Evolutionary conservation across 352 stramenopile genomes (phyloP).

Genomic region (Pythium volutum): DNA sequence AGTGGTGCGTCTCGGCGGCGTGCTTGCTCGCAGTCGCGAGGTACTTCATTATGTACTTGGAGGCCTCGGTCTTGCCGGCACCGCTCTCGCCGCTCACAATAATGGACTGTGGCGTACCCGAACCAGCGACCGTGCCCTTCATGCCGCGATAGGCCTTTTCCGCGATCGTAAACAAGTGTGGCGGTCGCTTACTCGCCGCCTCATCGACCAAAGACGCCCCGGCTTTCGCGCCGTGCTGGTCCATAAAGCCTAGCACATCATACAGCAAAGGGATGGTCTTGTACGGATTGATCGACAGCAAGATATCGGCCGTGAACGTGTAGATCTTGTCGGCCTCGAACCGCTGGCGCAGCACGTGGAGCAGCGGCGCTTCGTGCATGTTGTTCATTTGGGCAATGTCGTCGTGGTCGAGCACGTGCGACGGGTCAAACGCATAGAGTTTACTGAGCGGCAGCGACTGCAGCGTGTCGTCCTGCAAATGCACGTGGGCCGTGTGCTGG

Average conservation of each 20-base stretch:
- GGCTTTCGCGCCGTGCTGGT: conserved; percentile 21
- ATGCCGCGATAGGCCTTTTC: conserved; percentile 73
- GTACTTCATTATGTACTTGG: conserved; percentile 92
- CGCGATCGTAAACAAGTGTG: conserved; percentile 81
- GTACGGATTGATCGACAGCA: conserved; percentile 86
- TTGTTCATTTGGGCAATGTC: conserved; percentile 90
- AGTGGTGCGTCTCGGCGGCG: conserved; percentile 16
- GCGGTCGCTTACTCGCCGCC: conserved; percentile 32
- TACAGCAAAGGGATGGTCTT: conserved; percentile 84
- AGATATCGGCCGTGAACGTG: conserved; percentile 82
- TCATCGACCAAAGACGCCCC: conserved; percentile 20
- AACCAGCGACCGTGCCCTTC: conserved; percentile 53
- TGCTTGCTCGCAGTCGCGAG: conserved; percentile 75
- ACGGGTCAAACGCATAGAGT: conserved; percentile 78
- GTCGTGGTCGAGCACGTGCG: conserved; percentile 80
- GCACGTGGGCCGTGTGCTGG: conserved; percentile 51
- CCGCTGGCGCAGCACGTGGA: conserved; percentile 74
- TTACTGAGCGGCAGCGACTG: conserved; percentile 49
- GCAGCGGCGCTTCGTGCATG: conserved; percentile 84
- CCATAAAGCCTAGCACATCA: conserved; percentile 77
- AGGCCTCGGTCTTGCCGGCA: conserved; percentile 93
- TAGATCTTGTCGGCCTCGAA: conserved; percentile 84
- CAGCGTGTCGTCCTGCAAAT: conserved; percentile 57
- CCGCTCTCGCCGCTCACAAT: conserved; percentile 93
- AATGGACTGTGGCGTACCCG: conserved; percentile 86